Conservation (phyloP, 129 eudicot genomes). For the Logfia minima region DNA sequence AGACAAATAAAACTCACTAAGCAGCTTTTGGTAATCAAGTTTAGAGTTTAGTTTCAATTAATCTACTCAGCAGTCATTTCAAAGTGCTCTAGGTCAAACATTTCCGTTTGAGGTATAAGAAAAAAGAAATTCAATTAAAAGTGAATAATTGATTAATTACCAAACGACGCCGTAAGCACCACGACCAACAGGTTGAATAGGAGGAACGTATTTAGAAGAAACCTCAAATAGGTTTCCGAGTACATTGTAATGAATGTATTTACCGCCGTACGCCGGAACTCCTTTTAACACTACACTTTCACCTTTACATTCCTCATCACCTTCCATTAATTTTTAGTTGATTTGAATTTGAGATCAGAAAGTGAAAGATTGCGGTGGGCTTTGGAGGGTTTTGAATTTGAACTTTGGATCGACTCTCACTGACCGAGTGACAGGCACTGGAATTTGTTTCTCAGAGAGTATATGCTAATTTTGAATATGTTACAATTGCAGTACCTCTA, state of each 20-base stretch:
- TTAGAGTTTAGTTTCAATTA: no score
- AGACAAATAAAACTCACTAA: no score
- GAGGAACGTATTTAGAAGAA: constrained; percentile 31
- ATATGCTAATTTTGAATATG: no score
- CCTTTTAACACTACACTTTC: constrained; percentile 24
- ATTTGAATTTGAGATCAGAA: background rate
- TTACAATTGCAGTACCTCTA: no score
- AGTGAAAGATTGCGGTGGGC: no score
- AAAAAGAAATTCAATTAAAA: background rate
- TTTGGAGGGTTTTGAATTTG: no score
- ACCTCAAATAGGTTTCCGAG: constrained; percentile 34
- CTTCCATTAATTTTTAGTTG: background rate
- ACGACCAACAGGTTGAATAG: constrained; percentile 29
- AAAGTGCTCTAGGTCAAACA: background rate
- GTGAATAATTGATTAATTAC: background rate
- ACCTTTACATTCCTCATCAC: constrained; percentile 10
- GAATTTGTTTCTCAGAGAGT: background rate
- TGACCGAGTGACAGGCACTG: no score
- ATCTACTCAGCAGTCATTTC: background rate
- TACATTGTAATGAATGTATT: constrained; percentile 18
- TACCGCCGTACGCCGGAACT: constrained; percentile 17
- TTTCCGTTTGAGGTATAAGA: background rate
- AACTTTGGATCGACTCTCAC: no score
- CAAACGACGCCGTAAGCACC: constrained; percentile 32
- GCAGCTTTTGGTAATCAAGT: no score